A percentile compares a stretch with the other conserved stretches of the same genome.
Conservation (phyloP, 768 basidiomycete genomes). For the Daedaleopsis nitida region DNA sequence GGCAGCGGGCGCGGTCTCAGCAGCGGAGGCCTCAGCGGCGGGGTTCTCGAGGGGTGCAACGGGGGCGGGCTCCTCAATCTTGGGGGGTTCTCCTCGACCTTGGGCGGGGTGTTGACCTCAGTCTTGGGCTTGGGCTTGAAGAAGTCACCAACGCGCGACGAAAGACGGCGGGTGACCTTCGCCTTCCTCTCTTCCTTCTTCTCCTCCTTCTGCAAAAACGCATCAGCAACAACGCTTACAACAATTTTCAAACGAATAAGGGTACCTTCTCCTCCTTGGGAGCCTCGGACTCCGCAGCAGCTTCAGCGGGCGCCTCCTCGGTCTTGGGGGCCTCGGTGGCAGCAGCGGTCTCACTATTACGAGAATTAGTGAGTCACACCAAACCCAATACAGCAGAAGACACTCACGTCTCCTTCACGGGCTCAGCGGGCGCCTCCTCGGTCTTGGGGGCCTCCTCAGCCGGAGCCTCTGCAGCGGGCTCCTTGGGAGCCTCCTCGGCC, state of each 20-base stretch:
- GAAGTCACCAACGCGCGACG: conserved; percentile 79
- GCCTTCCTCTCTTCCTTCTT: conserved; percentile 44
- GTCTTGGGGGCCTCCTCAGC: conserved; percentile 33
- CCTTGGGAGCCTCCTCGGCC: conserved; percentile 46
- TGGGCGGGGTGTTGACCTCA: conserved; percentile 68
- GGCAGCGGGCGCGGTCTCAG: conserved; percentile 38
- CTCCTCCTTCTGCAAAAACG: conserved; percentile 40
- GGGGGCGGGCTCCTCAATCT: conserved; percentile 80
- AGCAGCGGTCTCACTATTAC: conserved; percentile 45
- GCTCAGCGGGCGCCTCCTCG: conserved; percentile 45
- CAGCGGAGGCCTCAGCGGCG: conserved; percentile 48
- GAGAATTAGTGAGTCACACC: conserved; percentile 12
- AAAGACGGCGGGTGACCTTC: conserved; percentile 83
- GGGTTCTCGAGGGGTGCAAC: conserved; percentile 86
- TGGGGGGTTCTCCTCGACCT: conserved; percentile 90
- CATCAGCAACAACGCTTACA: not conserved
- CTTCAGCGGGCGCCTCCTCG: conserved; percentile 32
- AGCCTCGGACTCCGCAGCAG: conserved; percentile 42
- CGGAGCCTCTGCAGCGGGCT: conserved; percentile 44
- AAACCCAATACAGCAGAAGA: not conserved
- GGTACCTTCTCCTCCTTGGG: conserved; percentile 66
- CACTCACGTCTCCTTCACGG: conserved; percentile 74
- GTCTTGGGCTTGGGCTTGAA: conserved; percentile 76
- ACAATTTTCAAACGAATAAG: not conserved
- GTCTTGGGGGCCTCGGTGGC: conserved; percentile 33